phyloP scores from a whole-genome alignment of 768 basidiomycete genomes.

The Leccinum subgranulosum region DNA sequence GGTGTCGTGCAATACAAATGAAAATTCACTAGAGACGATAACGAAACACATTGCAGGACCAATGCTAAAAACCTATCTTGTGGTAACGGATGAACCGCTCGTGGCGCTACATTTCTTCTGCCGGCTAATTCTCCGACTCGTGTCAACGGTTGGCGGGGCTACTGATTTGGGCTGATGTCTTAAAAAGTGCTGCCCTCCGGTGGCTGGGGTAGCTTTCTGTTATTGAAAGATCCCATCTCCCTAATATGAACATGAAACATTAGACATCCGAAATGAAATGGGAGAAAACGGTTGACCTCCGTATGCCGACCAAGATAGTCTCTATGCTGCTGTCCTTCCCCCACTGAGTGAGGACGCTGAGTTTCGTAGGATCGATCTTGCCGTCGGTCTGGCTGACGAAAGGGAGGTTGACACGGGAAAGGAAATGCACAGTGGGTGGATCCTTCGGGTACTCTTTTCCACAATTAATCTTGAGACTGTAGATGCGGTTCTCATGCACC shows the following conservation, averaged over 20 bases:
- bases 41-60: constrained; percentile 16
- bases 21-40: constrained; percentile 15
- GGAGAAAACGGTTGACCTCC: constrained; percentile 52
- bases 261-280: constrained; percentile 2
- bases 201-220: constrained; percentile 94
- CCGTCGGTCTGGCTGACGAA: constrained; percentile 79
- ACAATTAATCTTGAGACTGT: constrained; percentile 89
- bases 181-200: constrained; percentile 80
- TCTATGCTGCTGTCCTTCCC: constrained; percentile 75
- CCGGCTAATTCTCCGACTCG: constrained; percentile 5
- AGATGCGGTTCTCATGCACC: constrained; percentile 98
- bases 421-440: constrained; percentile 80
- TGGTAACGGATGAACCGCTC: constrained; percentile 8
- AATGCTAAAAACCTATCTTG: constrained; percentile 21
- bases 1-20: constrained; percentile 8
- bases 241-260: constrained; percentile 38
- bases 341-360: constrained; percentile 78
- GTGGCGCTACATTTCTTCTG: constrained; percentile 13
- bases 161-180: constrained; percentile 1
- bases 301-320: constrained; percentile 86
- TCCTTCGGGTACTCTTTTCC: constrained; percentile 70
- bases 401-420: constrained; percentile 89
- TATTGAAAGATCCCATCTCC: constrained; percentile 91
- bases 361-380: constrained; percentile 68
- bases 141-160: background rate